Conservation (phyloP, 2,329 filamentous ascomycete species). For the Aureobasidium sp. region DNA sequence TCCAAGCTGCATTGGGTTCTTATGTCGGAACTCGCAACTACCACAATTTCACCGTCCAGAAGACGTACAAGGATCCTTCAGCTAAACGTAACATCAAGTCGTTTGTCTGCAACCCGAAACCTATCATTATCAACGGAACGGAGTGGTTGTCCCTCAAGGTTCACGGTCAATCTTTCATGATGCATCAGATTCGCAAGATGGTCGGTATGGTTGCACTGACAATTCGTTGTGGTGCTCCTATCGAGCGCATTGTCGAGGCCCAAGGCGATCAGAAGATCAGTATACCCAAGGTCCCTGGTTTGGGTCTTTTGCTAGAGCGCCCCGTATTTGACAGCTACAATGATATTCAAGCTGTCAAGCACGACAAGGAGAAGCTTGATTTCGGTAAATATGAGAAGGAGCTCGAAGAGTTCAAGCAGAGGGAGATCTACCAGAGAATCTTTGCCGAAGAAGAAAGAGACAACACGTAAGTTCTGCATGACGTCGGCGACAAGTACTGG, state of each 20-base stretch:
- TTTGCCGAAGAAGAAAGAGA: slow-evolving; percentile 83
- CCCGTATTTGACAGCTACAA: slow-evolving; percentile 93
- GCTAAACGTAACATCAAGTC: slow-evolving; percentile 88
- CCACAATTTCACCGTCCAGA: slow-evolving; percentile 97
- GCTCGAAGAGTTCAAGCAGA: slow-evolving; percentile 82
- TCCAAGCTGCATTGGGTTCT: slow-evolving; percentile 64
- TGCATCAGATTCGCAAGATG: slow-evolving; percentile 99
- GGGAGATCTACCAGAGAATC: slow-evolving; percentile 85
- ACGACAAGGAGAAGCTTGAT: slow-evolving; percentile 61
- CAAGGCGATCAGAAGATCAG: slow-evolving; percentile 66
- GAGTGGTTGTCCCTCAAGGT: slow-evolving; percentile 96
- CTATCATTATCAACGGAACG: slow-evolving; percentile 47
- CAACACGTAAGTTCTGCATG: slow-evolving; percentile 60
- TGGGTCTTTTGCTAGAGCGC: slow-evolving; percentile 80
- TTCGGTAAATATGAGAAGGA: slow-evolving; percentile 70
- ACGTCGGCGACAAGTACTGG: not conserved
- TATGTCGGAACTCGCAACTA: slow-evolving; percentile 86
- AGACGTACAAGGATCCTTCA: slow-evolving; percentile 69
- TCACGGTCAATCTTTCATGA: slow-evolving; percentile 98
- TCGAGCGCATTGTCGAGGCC: slow-evolving; percentile 62
- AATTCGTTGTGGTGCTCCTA: slow-evolving; percentile 72
- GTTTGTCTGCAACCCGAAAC: slow-evolving; percentile 67
- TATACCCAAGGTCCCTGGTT: slow-evolving; percentile 86
- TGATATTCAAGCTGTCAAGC: slow-evolving; percentile 54
- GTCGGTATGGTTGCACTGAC: slow-evolving; percentile 83